Conservation (phyloP, 2,329 filamentous ascomycete genomes). For the Apiospora koreana region DNA sequence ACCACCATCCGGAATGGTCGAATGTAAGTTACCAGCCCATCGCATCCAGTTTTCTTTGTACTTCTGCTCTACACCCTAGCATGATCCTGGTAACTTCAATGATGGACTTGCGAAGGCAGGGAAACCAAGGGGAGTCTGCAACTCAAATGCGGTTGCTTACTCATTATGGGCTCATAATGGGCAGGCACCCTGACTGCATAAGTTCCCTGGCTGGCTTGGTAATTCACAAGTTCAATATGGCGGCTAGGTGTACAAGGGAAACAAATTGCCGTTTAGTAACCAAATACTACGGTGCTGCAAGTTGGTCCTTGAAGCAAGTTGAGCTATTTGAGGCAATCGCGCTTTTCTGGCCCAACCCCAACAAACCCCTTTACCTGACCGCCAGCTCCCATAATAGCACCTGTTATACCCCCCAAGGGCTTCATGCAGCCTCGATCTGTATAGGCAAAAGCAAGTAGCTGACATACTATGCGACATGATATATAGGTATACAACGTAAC, state of each 20-base stretch:
- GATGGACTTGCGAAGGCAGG: background rate
- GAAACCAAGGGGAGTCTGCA: background rate
- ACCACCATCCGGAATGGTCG: slow-evolving; percentile 77
- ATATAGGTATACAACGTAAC: slow-evolving; percentile 68
- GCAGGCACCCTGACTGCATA: background rate
- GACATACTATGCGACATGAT: background rate
- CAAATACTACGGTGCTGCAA: background rate
- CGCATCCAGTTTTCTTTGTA: background rate
- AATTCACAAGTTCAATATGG: background rate
- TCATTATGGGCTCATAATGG: background rate
- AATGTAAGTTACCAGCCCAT: slow-evolving; percentile 51
- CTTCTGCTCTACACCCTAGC: background rate
- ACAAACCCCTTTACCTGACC: background rate
- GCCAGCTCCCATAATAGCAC: background rate
- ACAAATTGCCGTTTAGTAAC: background rate
- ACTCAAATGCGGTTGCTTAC: slow-evolving; percentile 5
- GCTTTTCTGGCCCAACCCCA: background rate
- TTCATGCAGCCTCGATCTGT: background rate
- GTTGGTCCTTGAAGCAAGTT: background rate
- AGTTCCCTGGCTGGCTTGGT: background rate
- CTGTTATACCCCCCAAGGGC: slow-evolving; percentile 14
- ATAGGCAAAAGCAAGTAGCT: background rate
- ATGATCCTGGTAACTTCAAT: background rate
- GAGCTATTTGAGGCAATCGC: background rate
- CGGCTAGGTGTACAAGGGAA: background rate